Evolutionary conservation across 768 basidiomycete genomes (phyloP), one percentile per base, ranked within the genome.

Genomic region (Mycena galopus): DNA sequence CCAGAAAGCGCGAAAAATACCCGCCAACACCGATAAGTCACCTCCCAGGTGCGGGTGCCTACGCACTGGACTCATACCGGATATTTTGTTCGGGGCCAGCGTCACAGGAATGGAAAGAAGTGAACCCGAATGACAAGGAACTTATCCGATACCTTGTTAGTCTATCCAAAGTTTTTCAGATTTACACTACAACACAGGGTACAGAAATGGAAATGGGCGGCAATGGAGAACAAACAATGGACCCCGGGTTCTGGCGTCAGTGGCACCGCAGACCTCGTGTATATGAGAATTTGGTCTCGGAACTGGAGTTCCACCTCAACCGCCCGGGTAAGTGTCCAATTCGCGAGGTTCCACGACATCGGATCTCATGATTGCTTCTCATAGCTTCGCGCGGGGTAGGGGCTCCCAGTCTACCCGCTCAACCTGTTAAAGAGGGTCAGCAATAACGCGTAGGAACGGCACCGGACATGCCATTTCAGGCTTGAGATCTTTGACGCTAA

Each of bases 161-260:
- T 80, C 8, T 19, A 3, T 16, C 39, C 39, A 39, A 39, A 39
- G 3, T 14, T 16, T 39, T 12, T 39, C 3, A 14, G 39, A 3
- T 39, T 39, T 8, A 39, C 39, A 51, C 3, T 21, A 1, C 19
- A 65, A n/a, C n/a, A n/a, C n/a, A n/a, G n/a, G n/a, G n/a, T 16
- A 11, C 8, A 94, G 93, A 88, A 85, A 70, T 94, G 92, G 93
- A 90, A 89, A 78, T 94, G 93, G 93, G 92, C 92, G 1, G 83
- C 85, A 37, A 81, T 84, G 35, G 88, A 90, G 64, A 80, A 82
- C 8, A 85, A 84, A 69, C 77, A 86, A 67, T 92, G 91, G 91
- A 81, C 81, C 32, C 84, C 90, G 0, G 81, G 76, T 11, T 62
- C 73, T 27, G 91, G 90, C 0, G 83, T 84, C 6, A 73, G 85